Conservation (phyloP, 495 filamentous ascomycete species). For the Geopyxis carbonaria region DNA sequence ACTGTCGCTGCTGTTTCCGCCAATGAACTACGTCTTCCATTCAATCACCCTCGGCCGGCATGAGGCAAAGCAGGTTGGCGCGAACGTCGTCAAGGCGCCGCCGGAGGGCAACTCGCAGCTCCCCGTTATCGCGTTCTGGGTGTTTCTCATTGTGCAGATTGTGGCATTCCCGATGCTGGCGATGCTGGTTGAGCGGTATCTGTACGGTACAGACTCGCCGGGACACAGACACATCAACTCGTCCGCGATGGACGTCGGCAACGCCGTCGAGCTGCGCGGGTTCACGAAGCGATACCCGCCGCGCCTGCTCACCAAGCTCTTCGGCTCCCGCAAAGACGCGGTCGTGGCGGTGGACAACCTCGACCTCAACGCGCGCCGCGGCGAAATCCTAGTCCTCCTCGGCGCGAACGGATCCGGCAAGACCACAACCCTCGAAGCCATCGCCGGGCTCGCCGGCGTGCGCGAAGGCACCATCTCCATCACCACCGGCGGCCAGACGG, state of each 20-base stretch:
- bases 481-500: constrained; percentile 39
- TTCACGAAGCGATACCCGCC: constrained; percentile 65
- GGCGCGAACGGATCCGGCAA: constrained; percentile 81
- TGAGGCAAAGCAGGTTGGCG: constrained; percentile 37
- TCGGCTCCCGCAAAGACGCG: constrained; percentile 39
- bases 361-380: constrained; percentile 45
- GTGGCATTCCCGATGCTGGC: constrained; percentile 54
- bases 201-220: constrained; percentile 56
- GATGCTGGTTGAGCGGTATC: constrained; percentile 48
- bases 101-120: constrained; percentile 44
- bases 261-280: constrained; percentile 44
- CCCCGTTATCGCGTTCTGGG: constrained; percentile 48
- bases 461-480: constrained; percentile 46
- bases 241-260: constrained; percentile 23
- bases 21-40: constrained; percentile 62
- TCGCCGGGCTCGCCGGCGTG: constrained; percentile 58
- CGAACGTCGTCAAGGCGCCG: constrained; percentile 39
- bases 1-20: constrained; percentile 54
- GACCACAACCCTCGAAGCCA: constrained; percentile 69
- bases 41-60: constrained; percentile 50
- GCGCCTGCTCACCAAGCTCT: constrained; percentile 39
- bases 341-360: constrained; percentile 59
- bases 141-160: constrained; percentile 56
- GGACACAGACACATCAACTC: constrained; percentile 34
- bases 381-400: constrained; percentile 64